These are phyloP conservation scores for Scedosporium boydii DNA, from an alignment of 2,329 filamentous ascomycete species.

Conservation along the genomic window DNA sequence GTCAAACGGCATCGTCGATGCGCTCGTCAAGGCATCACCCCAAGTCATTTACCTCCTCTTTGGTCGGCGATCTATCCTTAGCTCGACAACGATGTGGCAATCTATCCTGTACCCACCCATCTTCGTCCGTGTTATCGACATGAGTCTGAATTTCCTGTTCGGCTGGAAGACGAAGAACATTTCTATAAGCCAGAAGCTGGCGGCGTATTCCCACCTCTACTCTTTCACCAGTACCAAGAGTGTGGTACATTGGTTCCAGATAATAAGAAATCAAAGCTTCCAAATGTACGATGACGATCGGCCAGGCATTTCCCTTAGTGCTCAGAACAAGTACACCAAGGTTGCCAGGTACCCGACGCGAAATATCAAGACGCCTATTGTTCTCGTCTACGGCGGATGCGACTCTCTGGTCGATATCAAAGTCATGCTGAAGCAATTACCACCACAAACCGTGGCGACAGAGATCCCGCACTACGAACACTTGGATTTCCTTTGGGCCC, in stretches of 20 bases:
- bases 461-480: conserved; percentile 93
- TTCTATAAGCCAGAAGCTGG: conserved; percentile 76
- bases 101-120: conserved; percentile 90
- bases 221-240: conserved; percentile 95
- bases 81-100: conserved; percentile 95
- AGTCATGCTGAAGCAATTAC: conserved; percentile 83
- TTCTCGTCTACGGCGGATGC: conserved; percentile 84
- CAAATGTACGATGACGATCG: conserved; percentile 98
- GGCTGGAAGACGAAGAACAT: conserved; percentile 86
- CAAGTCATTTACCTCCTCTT: conserved; percentile 90
- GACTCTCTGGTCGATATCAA: conserved; percentile 92
- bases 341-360: conserved; percentile 92
- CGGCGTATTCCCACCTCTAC: conserved; percentile 91
- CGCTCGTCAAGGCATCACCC: conserved; percentile 86
- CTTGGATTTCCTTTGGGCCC: conserved; percentile 90
- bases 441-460: conserved; percentile 72
- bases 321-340: conserved; percentile 79
- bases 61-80: conserved; percentile 81
- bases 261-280: conserved; percentile 91
- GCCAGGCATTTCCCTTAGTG: conserved; percentile 61
- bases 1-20: conserved; percentile 82
- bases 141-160: conserved; percentile 73
- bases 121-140: conserved; percentile 80
- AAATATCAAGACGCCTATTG: conserved; percentile 93
- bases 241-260: conserved; percentile 98